A percentile compares a stretch with the other conserved stretches of the same genome.
phyloP scores from a whole-genome alignment of 2,329 filamentous ascomycete species.

The Aspergillus oerlinghausenensis region DNA sequence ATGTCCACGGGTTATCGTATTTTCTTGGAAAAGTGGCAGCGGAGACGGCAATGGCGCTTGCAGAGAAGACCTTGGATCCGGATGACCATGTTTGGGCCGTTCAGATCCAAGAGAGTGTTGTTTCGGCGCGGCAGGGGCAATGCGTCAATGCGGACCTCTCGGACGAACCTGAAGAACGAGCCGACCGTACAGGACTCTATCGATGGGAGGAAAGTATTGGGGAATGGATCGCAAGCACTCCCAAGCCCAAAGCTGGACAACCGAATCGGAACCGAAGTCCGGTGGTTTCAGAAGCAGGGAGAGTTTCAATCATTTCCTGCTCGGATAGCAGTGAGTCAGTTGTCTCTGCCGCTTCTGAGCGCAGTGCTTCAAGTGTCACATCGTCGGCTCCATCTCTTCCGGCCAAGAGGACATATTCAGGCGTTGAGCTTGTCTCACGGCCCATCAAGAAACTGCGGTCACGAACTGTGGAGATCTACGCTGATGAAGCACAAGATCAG shows the following conservation, averaged over 20 bases:
- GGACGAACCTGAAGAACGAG: slow-evolving; percentile 10
- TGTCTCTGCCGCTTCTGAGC: slow-evolving; percentile 15
- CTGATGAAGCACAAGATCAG: slow-evolving; percentile 6
- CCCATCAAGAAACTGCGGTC: slow-evolving; percentile 23
- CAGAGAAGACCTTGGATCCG: slow-evolving; percentile 33
- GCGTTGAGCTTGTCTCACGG: slow-evolving; percentile 11
- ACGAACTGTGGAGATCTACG: slow-evolving; percentile 12
- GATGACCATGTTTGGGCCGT: slow-evolving; percentile 38
- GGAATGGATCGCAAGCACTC: slow-evolving; percentile 51
- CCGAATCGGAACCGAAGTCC: slow-evolving; percentile 1
- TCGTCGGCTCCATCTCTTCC: slow-evolving; percentile 27
- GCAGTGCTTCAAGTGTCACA: slow-evolving; percentile 23
- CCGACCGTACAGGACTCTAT: slow-evolving; percentile 29
- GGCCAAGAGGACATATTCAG: slow-evolving; percentile 16
- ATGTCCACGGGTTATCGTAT: slow-evolving; percentile 18
- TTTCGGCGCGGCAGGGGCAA: slow-evolving; percentile 14
- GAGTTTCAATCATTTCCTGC: slow-evolving; percentile 12
- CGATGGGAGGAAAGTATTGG: slow-evolving; percentile 55
- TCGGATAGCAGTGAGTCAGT: slow-evolving; percentile 23
- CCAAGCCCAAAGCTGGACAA: slow-evolving; percentile 16
- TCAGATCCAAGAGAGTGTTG: slow-evolving; percentile 33
- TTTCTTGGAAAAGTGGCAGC: slow-evolving; percentile 34
- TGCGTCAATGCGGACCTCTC: slow-evolving; percentile 6
- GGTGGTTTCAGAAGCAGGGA: slow-evolving; percentile 7
- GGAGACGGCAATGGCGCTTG: slow-evolving; percentile 39